Percentiles rank a stretch among this genome's conserved stretches.
Evolutionary conservation across 129 eudicot species (phyloP).

Genomic region (Arctium lappa): DNA sequence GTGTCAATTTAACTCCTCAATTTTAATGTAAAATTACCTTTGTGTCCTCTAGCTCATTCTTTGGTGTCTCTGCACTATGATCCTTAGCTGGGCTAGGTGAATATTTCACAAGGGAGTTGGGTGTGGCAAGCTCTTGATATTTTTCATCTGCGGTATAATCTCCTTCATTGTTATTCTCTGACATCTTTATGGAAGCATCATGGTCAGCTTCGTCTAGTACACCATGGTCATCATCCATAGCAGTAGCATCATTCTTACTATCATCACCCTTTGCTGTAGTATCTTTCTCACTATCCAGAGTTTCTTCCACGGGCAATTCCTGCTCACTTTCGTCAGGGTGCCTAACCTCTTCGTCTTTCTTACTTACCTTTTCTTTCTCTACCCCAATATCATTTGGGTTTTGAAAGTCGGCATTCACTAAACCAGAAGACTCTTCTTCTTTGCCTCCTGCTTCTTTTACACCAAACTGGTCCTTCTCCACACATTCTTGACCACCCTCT

Average conservation of each 20-base stretch:
- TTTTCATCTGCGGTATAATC: conserved; percentile 15
- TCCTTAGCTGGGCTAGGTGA: conserved; percentile 32
- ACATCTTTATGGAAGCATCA: conserved; percentile 18
- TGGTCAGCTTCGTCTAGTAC: conserved; percentile 19
- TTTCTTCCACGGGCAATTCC: conserved; percentile 26
- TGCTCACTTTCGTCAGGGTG: conserved; percentile 16
- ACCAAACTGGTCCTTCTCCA: conserved; percentile 16
- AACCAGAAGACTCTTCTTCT: conserved; percentile 21
- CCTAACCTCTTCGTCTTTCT: conserved; percentile 13
- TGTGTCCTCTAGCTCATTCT: conserved; percentile 33
- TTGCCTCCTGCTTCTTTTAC: conserved; percentile 20
- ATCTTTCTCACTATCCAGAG: conserved; percentile 29
- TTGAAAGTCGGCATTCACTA: conserved; percentile 7
- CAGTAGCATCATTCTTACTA: conserved; percentile 10
- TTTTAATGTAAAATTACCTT: conserved; percentile 28
- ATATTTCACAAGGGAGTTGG: conserved; percentile 28
- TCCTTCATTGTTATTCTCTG: conserved; percentile 29
- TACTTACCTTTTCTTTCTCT: conserved; percentile 21
- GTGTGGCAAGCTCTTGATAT: conserved; percentile 38
- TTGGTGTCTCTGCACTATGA: conserved; percentile 29
- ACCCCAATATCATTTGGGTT: conserved; percentile 13
- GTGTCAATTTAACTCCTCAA: background rate
- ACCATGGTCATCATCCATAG: conserved; percentile 18
- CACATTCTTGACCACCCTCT: conserved; percentile 19
- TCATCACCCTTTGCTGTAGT: conserved; percentile 3